phyloP scores from a whole-genome alignment of 176 grass and related monocot species.

The Puccinellia tenuiflora region DNA sequence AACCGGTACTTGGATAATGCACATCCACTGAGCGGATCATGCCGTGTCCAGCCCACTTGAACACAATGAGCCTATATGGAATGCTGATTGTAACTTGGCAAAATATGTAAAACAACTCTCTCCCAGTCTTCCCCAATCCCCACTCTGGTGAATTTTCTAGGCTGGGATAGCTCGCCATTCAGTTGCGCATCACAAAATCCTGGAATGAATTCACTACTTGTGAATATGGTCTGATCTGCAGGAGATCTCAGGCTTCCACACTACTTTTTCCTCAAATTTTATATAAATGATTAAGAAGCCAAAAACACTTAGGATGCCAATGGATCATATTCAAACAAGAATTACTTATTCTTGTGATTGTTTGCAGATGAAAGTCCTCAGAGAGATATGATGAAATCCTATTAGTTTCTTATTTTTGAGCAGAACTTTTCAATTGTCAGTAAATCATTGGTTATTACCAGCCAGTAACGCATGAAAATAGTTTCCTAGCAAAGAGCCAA shows the following conservation, averaged over 20 bases:
- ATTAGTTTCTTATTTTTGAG: neutral
- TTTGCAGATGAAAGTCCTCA: neutral
- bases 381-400: neutral
- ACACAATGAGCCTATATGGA: neutral
- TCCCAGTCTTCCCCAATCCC: neutral
- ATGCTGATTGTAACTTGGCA: neutral
- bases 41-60: neutral
- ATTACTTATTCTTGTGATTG: neutral
- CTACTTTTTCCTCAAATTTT: neutral
- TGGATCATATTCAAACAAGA: neutral
- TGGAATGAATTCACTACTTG: neutral
- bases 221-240: neutral
- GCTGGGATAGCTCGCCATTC: neutral
- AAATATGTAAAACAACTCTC: neutral
- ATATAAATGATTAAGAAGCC: neutral
- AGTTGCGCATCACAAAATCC: neutral
- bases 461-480: neutral
- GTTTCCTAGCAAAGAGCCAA: neutral
- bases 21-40: neutral
- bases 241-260: neutral
- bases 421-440: neutral
- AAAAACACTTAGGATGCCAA: neutral
- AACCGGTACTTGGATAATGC: neutral
- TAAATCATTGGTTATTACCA: neutral
- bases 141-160: neutral